Percentiles rank a stretch among this genome's conserved stretches.
These are phyloP conservation scores for Diversispora eburnea DNA, from an alignment of 192 early-diverging fungal species.

Conservation along the genomic window DNA sequence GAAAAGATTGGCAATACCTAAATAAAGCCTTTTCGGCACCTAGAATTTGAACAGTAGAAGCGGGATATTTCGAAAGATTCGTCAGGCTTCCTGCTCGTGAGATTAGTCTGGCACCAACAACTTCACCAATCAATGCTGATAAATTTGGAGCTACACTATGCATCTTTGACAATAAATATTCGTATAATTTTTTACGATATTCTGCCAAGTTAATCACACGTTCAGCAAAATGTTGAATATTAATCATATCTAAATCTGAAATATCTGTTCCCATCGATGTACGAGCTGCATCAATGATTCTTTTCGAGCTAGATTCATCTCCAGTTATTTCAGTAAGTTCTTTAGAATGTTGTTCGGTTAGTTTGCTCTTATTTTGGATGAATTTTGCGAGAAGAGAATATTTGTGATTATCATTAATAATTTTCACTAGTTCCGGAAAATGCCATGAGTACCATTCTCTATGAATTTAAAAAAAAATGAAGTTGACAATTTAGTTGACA, in stretches of 20 bases:
- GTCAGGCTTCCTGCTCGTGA: slow-evolving; percentile 94
- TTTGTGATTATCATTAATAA: slow-evolving; percentile 87
- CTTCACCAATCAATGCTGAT: slow-evolving; percentile 90
- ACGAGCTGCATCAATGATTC: slow-evolving; percentile 89
- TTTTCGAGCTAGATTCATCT: slow-evolving; percentile 78
- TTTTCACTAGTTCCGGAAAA: slow-evolving; percentile 97
- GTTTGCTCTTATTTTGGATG: slow-evolving; percentile 87
- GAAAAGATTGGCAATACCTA: slow-evolving; percentile 43
- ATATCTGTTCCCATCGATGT: slow-evolving; percentile 99
- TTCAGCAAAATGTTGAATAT: slow-evolving; percentile 91
- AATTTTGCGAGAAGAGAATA: slow-evolving; percentile 87
- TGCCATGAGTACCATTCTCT: slow-evolving; percentile 99
- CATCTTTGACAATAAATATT: slow-evolving; percentile 95
- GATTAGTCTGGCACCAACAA: slow-evolving; percentile 96
- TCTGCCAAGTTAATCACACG: slow-evolving; percentile 87
- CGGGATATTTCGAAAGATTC: slow-evolving; percentile 96
- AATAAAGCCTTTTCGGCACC: slow-evolving; percentile 99
- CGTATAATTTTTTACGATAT: slow-evolving; percentile 90
- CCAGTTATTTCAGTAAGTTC: slow-evolving; percentile 77
- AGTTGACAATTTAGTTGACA: not conserved
- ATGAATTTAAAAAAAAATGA: not conserved
- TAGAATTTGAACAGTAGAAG: slow-evolving; percentile 95
- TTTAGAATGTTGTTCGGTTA: slow-evolving; percentile 73
- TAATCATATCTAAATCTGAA: slow-evolving; percentile 90
- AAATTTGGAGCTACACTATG: slow-evolving; percentile 94